phyloP scores from a whole-genome alignment of 306 rosid species.

The Pterocarpus macrocarpus region DNA sequence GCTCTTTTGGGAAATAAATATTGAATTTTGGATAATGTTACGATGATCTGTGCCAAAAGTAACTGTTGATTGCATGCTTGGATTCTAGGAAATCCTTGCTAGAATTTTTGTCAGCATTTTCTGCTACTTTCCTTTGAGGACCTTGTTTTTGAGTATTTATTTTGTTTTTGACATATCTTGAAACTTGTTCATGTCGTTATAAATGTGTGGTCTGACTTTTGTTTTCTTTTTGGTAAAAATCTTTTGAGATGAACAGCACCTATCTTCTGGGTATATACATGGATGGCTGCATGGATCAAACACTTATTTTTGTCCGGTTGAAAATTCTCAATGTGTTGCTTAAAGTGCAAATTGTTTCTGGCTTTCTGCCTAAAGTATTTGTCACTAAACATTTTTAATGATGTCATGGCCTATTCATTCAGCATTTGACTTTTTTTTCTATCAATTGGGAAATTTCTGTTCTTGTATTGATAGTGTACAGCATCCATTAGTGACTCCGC shows the following conservation, averaged over 20 bases:
- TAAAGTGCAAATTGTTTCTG: not conserved
- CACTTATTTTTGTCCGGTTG: not conserved
- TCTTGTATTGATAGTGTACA: conserved; percentile 65
- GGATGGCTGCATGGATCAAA: not conserved
- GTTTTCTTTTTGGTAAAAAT: not conserved
- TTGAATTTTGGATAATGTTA: conserved; percentile 23
- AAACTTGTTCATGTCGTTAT: conserved; percentile 16
- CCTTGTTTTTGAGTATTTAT: conserved; percentile 16
- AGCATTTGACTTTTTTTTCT: conserved; percentile 25
- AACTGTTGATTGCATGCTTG: conserved; percentile 23
- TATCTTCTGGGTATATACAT: conserved; percentile 17
- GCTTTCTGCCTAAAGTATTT: conserved; percentile 12
- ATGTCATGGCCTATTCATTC: not conserved
- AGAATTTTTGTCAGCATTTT: conserved; percentile 14
- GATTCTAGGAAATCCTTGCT: conserved; percentile 10
- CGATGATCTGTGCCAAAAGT: conserved; percentile 22
- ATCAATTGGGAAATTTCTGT: conserved; percentile 26
- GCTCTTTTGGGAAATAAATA: conserved; percentile 31
- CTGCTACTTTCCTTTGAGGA: conserved; percentile 35
- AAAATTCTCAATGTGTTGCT: conserved; percentile 2
- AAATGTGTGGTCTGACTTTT: not conserved
- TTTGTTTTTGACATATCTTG: conserved; percentile 22
- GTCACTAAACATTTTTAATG: conserved; percentile 24
- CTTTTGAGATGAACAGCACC: not conserved
- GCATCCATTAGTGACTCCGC: conserved; percentile 82